Base-by-base conservation (phyloP, 805 yeast genomes). In the Candida endomychidarum region DNA sequence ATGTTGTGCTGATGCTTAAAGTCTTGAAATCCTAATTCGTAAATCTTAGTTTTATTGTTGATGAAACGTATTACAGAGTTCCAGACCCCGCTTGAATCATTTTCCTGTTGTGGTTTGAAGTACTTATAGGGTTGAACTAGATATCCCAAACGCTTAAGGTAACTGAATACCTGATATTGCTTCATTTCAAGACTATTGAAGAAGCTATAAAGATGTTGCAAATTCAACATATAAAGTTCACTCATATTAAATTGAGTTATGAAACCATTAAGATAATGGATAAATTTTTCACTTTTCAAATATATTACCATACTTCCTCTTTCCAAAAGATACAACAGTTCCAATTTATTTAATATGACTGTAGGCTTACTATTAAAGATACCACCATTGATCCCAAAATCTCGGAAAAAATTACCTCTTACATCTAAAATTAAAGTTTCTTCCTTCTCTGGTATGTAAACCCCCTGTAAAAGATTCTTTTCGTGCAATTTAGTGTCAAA, bases 91-190 rank as follows among this genome's bases (percentile, higher is more conserved):
- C 29, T n/a, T n/a, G 3, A 10, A n/a, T 34, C 19, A 3, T 17
- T 8, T 14, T 39, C 37, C 8, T 17, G 15, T 22, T 30, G 40
- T 10, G 12, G 5, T 11, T 22, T 27, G 21, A 30, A 33, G 6
- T 34, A 19, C 22, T 41, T 37, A 26, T 44, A 52, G 18, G 54
- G 59, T 30, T 51, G 58, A 12, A 86, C 84, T 15, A 84, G 72
- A 54, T 83, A 90, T 0, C 97, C 97, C 37, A 80, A 72, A 54
- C 95, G 74, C 51, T 83, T 85, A 51, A 90, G 65, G 42, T 84
- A 74, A 0, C 90, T 73, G 60, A 81, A 91, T 0, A 84, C 89
- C 31, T 77, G 78, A 47, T 80, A 82, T 36, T 66, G 61, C 27
- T 16, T 37, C 60, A 12, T 57, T 51, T 34, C 51, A 25, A 35